Percentiles rank a stretch among this genome's conserved stretches.
These are phyloP conservation scores for Scutellaria baicalensis DNA, from an alignment of 257 asterid species.

Conservation along the genomic window DNA sequence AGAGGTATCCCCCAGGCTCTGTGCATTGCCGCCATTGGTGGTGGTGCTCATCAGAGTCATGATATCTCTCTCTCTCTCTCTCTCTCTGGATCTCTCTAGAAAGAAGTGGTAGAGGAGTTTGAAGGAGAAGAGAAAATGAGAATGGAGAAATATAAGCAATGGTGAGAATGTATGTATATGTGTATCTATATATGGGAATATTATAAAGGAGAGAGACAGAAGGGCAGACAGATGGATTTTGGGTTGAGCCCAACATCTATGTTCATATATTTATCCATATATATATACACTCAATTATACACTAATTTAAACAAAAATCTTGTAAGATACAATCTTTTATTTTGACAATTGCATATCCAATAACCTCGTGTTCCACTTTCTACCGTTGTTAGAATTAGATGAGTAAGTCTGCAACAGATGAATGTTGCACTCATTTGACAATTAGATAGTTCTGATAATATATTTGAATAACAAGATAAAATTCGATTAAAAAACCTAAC, in stretches of 20 bases:
- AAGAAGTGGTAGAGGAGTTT: conserved; percentile 11
- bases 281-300: no score
- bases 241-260: conserved; percentile 51
- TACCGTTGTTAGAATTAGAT: no score
- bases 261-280: conserved; percentile 1
- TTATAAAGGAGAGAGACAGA: conserved; percentile 48
- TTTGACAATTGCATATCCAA: no score
- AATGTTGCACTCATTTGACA: no score
- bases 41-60: conserved; percentile 22
- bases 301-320: no score
- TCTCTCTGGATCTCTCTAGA: background rate
- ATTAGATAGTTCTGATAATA: no score
- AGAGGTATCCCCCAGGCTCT: conserved; percentile 45
- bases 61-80: no score
- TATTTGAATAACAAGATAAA: no score
- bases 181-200: conserved; percentile 17
- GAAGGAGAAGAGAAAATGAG: conserved; percentile 14
- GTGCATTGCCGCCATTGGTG: conserved; percentile 20
- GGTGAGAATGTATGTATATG: background rate
- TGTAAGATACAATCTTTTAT: no score
- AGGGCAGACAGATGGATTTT: conserved; percentile 64
- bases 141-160: conserved; percentile 3
- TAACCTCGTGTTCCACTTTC: no score
- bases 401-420: no score
- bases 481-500: no score